Evolutionary conservation across 108 stramenopile genomes (phyloP), one percentile per base, ranked within the genome.

Genomic region (Fistulifera solaris): DNA sequence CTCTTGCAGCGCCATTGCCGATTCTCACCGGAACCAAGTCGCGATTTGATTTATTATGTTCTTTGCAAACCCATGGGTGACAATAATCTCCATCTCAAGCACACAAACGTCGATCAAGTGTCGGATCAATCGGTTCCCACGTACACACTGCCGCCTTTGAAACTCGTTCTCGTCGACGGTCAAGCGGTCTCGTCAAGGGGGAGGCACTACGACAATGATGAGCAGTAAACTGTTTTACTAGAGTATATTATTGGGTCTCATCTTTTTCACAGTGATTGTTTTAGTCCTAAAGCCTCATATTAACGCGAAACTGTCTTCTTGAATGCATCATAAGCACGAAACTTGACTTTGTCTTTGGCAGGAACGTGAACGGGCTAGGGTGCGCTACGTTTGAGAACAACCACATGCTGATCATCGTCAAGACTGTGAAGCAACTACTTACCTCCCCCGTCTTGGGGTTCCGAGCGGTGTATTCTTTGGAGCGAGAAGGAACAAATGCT

Each of bases 51-150:
- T 56, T 76, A 81, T 46, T 70, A 81, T 28, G 77, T 80, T 16
- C 63, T 81, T 42, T 87, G 85, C 61, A 92, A 87, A 55, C 89
- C 85, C 5, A 52, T 87, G 17, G 62, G 78, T 15, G 64, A 71
- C 22, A 49, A 72, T 42, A 56, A 53, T 13, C 52, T 49, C 22
- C 80, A 77, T 51, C 50, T 86, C 27, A 77, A 81, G 41, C 77
- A 78, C 52, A 81, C 81, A 22, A 72, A 68, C 40, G 61, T 85
- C 27, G 73, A 78, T 16, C 54, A 43, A 65, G 39, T 45, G 27
- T 24, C 26, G 42, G 61, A 69, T 55, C 75, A 69, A 7, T 42
- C 66, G 22, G 66, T 65, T 2, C 35, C 67, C 3, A 78, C 78
- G 48, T 65, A 75, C 28, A 63, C 71, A 8, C 44, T 85, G 41